Evolutionary conservation across 305 asterid species (phyloP).

Genomic region (Plantago lanceolata): DNA sequence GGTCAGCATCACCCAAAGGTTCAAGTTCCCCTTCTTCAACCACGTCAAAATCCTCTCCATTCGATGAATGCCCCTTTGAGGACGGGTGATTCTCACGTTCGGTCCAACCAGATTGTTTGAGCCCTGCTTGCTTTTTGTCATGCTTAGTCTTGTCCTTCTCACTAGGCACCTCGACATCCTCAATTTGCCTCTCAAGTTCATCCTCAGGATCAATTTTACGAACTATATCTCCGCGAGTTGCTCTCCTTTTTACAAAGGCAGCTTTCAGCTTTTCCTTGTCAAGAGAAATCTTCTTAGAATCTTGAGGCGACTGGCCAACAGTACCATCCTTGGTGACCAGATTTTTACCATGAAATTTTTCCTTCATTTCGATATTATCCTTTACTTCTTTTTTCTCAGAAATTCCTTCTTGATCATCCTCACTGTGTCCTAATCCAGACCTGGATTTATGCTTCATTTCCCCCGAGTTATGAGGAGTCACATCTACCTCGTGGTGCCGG

Average conservation of each 20-base stretch:
- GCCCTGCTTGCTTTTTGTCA: neutral
- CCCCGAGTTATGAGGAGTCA: slow-evolving; percentile 29
- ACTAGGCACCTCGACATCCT: slow-evolving; percentile 7
- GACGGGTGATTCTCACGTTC: slow-evolving; percentile 25
- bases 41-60: slow-evolving; percentile 39
- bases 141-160: slow-evolving; percentile 1
- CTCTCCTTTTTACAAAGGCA: neutral
- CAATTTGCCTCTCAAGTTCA: slow-evolving; percentile 1
- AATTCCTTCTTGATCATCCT: slow-evolving; percentile 43
- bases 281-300: slow-evolving; percentile 40
- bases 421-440: slow-evolving; percentile 29
- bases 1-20: slow-evolving; percentile 41
- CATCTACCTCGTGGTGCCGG: slow-evolving; percentile 29
- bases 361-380: slow-evolving; percentile 45
- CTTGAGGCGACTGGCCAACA: slow-evolving; percentile 64
- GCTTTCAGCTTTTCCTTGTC: slow-evolving; percentile 56
- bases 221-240: neutral
- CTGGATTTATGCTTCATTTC: slow-evolving; percentile 33
- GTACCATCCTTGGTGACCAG: slow-evolving; percentile 46
- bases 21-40: slow-evolving; percentile 89
- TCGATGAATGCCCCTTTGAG: slow-evolving; percentile 38
- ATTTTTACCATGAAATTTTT: slow-evolving; percentile 41
- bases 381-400: slow-evolving; percentile 39
- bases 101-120: neutral
- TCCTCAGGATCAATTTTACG: slow-evolving; percentile 3